Conservation (phyloP, 495 filamentous ascomycete species). For the Tuber brumale region DNA sequence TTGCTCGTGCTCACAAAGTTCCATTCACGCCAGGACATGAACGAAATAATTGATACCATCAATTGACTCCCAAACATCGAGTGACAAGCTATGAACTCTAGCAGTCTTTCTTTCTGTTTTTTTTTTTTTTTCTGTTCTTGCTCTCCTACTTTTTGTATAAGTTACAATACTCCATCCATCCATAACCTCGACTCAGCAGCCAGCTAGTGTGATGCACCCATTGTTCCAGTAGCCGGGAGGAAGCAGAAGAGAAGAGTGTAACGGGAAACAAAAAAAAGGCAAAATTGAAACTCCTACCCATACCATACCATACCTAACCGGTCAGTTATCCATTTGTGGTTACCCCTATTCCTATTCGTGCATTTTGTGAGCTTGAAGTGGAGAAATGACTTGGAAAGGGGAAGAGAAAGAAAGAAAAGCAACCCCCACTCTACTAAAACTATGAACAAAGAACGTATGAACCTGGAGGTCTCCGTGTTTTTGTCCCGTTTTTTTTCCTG, state of each 20-base stretch:
- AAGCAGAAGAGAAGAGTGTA: neutral
- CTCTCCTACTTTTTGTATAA: neutral
- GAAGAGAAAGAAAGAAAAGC: neutral
- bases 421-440: neutral
- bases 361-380: neutral
- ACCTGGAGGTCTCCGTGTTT: neutral
- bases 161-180: neutral
- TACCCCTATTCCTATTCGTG: neutral
- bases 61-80: neutral
- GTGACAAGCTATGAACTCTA: neutral
- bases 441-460: neutral
- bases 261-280: neutral
- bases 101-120: neutral
- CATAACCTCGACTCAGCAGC: neutral
- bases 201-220: neutral
- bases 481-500: neutral
- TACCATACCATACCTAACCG: neutral
- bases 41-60: neutral
- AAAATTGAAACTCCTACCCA: neutral
- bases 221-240: neutral
- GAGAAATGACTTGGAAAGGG: neutral
- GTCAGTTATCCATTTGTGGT: neutral
- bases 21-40: neutral
- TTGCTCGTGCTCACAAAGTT: neutral
- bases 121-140: neutral